A percentile compares a stretch with the other conserved stretches of the same genome.
Evolutionary conservation across 441 rosid genomes (phyloP).

Genomic region (Pelargonium myrrhifolium): DNA sequence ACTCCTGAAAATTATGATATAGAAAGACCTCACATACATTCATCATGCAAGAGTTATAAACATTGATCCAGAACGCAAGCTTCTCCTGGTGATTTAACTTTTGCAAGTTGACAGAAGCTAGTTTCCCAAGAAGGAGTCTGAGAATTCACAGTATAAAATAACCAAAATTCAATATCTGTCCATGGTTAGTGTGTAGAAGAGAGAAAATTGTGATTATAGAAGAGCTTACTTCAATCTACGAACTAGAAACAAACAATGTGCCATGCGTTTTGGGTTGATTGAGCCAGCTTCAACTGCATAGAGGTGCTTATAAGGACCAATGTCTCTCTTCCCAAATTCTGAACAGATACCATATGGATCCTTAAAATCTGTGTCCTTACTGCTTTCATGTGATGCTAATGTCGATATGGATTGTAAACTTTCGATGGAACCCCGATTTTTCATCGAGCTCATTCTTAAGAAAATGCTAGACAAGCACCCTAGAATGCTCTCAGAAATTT

Average conservation of each 20-base stretch:
- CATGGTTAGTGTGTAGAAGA: neutral
- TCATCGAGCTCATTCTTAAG: constrained; percentile 48
- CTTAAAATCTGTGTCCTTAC: constrained; percentile 21
- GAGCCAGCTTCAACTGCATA: constrained; percentile 42
- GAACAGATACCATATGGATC: constrained; percentile 56
- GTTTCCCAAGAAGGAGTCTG: constrained; percentile 36
- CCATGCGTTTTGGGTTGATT: constrained; percentile 39
- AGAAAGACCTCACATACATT: constrained; percentile 38
- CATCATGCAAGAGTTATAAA: constrained; percentile 83
- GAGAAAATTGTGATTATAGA: neutral
- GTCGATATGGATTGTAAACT: constrained; percentile 21
- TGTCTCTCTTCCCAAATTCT: constrained; percentile 43
- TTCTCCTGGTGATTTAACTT: constrained; percentile 73
- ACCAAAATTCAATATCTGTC: neutral
- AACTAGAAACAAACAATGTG: constrained; percentile 47
- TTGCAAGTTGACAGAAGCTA: constrained; percentile 43
- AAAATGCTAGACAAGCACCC: constrained; percentile 57
- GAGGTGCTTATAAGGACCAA: constrained; percentile 59
- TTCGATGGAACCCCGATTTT: constrained; percentile 27
- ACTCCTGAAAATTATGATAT: neutral
- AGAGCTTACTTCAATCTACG: constrained; percentile 54
- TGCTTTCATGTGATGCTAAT: constrained; percentile 23
- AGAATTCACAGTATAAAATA: neutral
- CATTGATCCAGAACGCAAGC: constrained; percentile 35
- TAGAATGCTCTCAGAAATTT: constrained; percentile 58